These are phyloP conservation scores for Elsinoe australis DNA, from an alignment of 2,329 filamentous ascomycete genomes.

Conservation along the genomic window DNA sequence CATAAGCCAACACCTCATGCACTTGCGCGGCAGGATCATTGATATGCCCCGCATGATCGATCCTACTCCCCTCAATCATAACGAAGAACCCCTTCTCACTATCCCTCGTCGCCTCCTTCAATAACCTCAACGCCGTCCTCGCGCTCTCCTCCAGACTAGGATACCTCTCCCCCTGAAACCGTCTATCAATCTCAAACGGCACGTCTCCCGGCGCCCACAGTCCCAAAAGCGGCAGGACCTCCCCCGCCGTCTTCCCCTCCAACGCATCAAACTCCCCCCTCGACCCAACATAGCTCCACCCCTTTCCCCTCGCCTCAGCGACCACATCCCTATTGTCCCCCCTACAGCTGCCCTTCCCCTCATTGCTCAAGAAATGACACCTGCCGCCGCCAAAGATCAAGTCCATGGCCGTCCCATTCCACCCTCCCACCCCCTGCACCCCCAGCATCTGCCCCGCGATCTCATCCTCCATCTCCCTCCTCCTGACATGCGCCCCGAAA, in stretches of 20 bases:
- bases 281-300: slow-evolving; percentile 70
- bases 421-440: slow-evolving; percentile 17
- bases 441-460: slow-evolving; percentile 92
- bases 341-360: slow-evolving; percentile 72
- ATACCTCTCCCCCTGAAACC: slow-evolving; percentile 68
- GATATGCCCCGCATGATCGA: slow-evolving; percentile 78
- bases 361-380: slow-evolving; percentile 87
- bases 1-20: slow-evolving; percentile 90
- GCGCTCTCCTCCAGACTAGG: slow-evolving; percentile 91
- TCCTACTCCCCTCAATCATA: slow-evolving; percentile 95
- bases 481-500: slow-evolving; percentile 81
- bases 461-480: slow-evolving; percentile 72
- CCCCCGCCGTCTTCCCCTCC: slow-evolving; percentile 54
- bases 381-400: slow-evolving; percentile 87
- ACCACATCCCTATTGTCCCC: slow-evolving; percentile 69
- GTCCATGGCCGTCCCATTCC: slow-evolving; percentile 76
- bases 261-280: slow-evolving; percentile 69
- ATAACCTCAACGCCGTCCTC: slow-evolving; percentile 65
- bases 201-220: slow-evolving; percentile 77
- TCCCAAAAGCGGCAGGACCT: slow-evolving; percentile 73
- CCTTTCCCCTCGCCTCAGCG: slow-evolving; percentile 58
- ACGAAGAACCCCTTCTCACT: slow-evolving; percentile 93
- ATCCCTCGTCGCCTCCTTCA: slow-evolving; percentile 72
- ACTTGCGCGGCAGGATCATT: slow-evolving; percentile 51
- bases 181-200: slow-evolving; percentile 87